Conservation (phyloP, 2,329 filamentous ascomycete genomes). For the Fusarium pseudograminearum region DNA sequence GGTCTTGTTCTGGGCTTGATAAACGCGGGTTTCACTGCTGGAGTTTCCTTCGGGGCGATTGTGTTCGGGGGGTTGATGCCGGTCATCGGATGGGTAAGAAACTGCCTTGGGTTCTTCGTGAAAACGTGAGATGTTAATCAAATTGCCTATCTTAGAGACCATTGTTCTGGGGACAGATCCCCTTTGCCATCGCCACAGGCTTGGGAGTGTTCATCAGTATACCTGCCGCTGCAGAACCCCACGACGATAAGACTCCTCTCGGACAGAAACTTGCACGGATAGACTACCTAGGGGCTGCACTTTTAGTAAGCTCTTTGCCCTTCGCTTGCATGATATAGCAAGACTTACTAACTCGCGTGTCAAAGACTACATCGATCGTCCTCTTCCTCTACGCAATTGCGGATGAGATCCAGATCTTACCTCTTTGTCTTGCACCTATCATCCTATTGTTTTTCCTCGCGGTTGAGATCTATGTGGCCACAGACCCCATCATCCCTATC, state of each 20-base stretch:
- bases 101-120: background rate
- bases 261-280: conserved; percentile 71
- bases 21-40: conserved; percentile 78
- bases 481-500: conserved; percentile 81
- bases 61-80: conserved; percentile 75
- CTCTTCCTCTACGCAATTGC: conserved; percentile 80
- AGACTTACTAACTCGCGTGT: conserved; percentile 8
- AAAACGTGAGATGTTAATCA: conserved; percentile 8
- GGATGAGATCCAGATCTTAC: conserved; percentile 68
- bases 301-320: conserved; percentile 64
- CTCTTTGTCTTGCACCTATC: conserved; percentile 69
- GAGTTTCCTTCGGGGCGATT: conserved; percentile 77
- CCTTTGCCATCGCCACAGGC: conserved; percentile 71
- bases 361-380: conserved; percentile 71
- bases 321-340: background rate
- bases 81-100: conserved; percentile 75
- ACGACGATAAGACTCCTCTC: conserved; percentile 49
- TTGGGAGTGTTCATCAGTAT: conserved; percentile 73
- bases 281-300: conserved; percentile 79
- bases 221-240: conserved; percentile 55
- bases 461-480: conserved; percentile 72
- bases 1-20: conserved; percentile 80
- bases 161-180: conserved; percentile 79
- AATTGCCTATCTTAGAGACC: conserved; percentile 63
- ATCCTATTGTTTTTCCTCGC: conserved; percentile 66